Conservation (phyloP, 352 stramenopile species). For the Phytophthora lateralis region DNA sequence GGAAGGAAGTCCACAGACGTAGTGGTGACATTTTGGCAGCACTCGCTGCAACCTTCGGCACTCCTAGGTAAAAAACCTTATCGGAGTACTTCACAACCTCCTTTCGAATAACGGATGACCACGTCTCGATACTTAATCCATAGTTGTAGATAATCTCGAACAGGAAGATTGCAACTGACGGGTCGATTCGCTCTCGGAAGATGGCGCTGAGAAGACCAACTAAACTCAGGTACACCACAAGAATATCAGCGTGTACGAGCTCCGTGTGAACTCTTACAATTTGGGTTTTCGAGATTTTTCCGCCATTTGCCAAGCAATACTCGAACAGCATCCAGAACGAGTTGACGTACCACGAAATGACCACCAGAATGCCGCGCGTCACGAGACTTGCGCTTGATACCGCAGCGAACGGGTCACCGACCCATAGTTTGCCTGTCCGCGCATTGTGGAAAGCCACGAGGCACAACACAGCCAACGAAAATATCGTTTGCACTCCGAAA, state of each 20-base stretch:
- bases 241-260: slow-evolving; percentile 40
- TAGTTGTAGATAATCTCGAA: slow-evolving; percentile 34
- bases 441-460: slow-evolving; percentile 36
- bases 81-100: slow-evolving; percentile 25
- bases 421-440: slow-evolving; percentile 40
- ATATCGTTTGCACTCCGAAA: slow-evolving; percentile 36
- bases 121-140: background rate
- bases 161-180: slow-evolving; percentile 24
- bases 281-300: slow-evolving; percentile 21
- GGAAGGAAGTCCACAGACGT: slow-evolving; percentile 27
- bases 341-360: slow-evolving; percentile 40
- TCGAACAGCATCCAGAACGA: slow-evolving; percentile 44
- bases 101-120: slow-evolving; percentile 10
- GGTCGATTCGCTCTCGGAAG: slow-evolving; percentile 35
- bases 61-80: slow-evolving; percentile 22
- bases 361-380: slow-evolving; percentile 26
- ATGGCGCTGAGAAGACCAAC: slow-evolving; percentile 26
- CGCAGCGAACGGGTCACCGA: slow-evolving; percentile 49
- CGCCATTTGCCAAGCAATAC: slow-evolving; percentile 30
- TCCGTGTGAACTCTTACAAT: slow-evolving; percentile 32
- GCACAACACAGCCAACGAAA: slow-evolving; percentile 35
- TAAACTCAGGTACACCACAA: slow-evolving; percentile 34
- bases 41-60: slow-evolving; percentile 13
- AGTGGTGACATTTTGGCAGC: slow-evolving; percentile 23
- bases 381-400: slow-evolving; percentile 34